phyloP scores from a whole-genome alignment of 768 basidiomycete species.

The Lepiota venenata region DNA sequence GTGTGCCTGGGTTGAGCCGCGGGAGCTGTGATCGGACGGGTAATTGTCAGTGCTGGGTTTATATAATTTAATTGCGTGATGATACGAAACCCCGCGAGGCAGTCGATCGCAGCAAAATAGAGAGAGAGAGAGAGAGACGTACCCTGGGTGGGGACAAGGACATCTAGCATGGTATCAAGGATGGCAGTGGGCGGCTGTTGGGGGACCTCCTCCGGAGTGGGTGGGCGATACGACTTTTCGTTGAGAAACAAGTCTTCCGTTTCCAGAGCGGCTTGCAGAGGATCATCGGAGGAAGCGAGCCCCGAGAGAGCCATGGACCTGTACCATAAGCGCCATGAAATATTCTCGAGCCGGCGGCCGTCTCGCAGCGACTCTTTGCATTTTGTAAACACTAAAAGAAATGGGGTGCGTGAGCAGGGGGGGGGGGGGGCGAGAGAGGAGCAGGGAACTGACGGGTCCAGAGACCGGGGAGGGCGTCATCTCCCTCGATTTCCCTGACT shows the following conservation, averaged over 20 bases:
- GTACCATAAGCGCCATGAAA: conserved; percentile 85
- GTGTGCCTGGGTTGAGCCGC: not conserved
- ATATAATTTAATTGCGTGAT: not conserved
- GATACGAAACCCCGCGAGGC: not conserved
- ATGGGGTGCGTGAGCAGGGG: not conserved
- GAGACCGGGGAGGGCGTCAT: conserved; percentile 61
- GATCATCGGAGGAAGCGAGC: conserved; percentile 24
- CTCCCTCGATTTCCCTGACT: conserved; percentile 64
- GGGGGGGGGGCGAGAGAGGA: conserved; percentile 2
- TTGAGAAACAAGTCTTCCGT: conserved; percentile 6
- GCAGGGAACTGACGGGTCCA: conserved; percentile 62
- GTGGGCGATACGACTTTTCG: conserved; percentile 15
- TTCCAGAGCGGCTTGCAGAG: conserved; percentile 5
- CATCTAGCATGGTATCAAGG: not conserved
- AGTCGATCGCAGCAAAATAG: not conserved
- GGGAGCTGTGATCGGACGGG: not conserved
- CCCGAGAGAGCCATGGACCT: conserved; percentile 48
- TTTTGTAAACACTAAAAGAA: conserved; percentile 69
- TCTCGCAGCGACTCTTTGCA: conserved; percentile 78
- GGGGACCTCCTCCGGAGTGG: conserved; percentile 15
- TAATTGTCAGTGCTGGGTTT: not conserved
- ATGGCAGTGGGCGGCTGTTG: conserved; percentile 6
- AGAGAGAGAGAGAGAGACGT: not conserved
- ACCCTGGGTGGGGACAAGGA: conserved; percentile 4
- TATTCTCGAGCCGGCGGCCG: conserved; percentile 81